These are phyloP conservation scores for Mycena maculata DNA, from an alignment of 768 basidiomycete genomes.

Conservation along the genomic window DNA sequence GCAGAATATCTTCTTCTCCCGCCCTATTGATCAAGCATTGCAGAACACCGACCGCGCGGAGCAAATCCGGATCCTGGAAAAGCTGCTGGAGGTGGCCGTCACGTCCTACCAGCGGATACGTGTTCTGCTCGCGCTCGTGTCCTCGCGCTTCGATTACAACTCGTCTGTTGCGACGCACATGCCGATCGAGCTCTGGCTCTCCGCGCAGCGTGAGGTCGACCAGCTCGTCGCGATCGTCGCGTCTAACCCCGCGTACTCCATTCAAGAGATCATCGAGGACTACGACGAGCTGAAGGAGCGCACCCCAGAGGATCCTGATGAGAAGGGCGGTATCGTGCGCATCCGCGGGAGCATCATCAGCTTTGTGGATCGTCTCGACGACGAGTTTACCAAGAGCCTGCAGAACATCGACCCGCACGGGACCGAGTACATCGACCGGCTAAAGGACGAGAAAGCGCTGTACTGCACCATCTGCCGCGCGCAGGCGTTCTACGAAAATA, in stretches of 20 bases:
- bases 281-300: constrained; percentile 94
- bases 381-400: constrained; percentile 96
- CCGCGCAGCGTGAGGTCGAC: constrained; percentile 90
- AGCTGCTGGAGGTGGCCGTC: constrained; percentile 84
- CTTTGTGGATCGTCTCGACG: constrained; percentile 95
- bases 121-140: constrained; percentile 92
- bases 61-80: constrained; percentile 92
- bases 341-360: constrained; percentile 97
- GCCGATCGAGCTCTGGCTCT: constrained; percentile 91
- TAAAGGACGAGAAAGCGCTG: constrained; percentile 95
- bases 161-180: constrained; percentile 87
- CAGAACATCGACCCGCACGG: constrained; percentile 99
- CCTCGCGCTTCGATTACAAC: constrained; percentile 97
- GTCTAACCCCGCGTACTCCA: constrained; percentile 76
- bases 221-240: constrained; percentile 85
- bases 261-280: constrained; percentile 89
- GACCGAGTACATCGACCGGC: constrained; percentile 96
- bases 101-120: constrained; percentile 95
- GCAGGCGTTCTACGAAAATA: constrained; percentile 91
- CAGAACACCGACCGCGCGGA: constrained; percentile 97
- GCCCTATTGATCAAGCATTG: constrained; percentile 20
- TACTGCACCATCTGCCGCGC: constrained; percentile 95
- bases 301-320: constrained; percentile 65
- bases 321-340: constrained; percentile 79
- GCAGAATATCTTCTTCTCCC: not conserved